Evolutionary conservation across 257 asterid genomes (phyloP).

Genomic region (Plantago major): DNA sequence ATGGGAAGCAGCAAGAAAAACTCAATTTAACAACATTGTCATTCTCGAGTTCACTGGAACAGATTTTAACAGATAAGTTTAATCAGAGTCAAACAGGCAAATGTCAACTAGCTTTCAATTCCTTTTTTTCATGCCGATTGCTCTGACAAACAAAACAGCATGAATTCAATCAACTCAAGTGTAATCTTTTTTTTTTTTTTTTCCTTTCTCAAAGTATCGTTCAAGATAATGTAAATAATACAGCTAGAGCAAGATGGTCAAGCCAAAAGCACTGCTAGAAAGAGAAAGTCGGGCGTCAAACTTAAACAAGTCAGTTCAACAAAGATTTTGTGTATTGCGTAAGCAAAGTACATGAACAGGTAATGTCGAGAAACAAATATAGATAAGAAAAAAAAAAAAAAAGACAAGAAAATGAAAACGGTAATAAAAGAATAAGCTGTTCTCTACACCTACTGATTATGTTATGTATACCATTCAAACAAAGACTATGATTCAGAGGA

Average conservation of each 20-base stretch:
- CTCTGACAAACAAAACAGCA: too few relatives aligned
- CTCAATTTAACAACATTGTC: too few relatives aligned
- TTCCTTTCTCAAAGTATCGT: too few relatives aligned
- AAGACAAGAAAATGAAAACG: conserved; percentile 32
- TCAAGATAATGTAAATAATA: too few relatives aligned
- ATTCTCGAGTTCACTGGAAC: too few relatives aligned
- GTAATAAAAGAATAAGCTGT: conserved; percentile 16
- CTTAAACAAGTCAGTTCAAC: neutral
- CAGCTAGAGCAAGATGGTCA: too few relatives aligned
- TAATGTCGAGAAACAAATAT: conserved; percentile 14
- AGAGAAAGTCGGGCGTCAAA: neutral
- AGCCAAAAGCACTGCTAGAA: neutral
- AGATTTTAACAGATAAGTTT: too few relatives aligned
- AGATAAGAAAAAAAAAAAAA: conserved; percentile 10
- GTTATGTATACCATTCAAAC: conserved; percentile 19
- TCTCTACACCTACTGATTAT: conserved; percentile 23
- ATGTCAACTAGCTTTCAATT: too few relatives aligned
- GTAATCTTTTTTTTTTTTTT: too few relatives aligned
- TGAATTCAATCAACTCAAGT: too few relatives aligned
- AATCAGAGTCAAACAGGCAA: too few relatives aligned
- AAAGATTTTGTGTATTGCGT: neutral
- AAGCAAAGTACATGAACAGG: neutral
- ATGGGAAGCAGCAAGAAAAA: neutral
- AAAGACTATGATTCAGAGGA: conserved; percentile 17
- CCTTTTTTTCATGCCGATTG: too few relatives aligned